phyloP scores from a whole-genome alignment of 1,284 basidiomycete genomes.

The Jaminaea rosea region DNA sequence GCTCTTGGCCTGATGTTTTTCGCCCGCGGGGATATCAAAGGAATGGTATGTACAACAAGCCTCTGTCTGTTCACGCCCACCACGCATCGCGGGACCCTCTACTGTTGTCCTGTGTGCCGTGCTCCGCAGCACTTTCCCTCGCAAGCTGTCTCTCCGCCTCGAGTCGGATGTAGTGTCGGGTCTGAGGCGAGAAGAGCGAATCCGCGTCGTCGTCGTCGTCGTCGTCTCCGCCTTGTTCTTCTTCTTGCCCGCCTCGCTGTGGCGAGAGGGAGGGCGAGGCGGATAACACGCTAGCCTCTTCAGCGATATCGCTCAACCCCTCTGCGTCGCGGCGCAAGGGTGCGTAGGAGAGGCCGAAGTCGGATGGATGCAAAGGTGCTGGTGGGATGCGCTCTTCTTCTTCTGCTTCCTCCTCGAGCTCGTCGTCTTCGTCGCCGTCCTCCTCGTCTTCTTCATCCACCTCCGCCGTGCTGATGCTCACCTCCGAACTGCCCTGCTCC shows the following conservation, averaged over 20 bases:
- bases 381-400: conserved; percentile 5
- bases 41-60: too few species aligned
- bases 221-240: background rate
- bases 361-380: conserved; percentile 14
- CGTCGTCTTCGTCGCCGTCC: background rate
- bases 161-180: background rate
- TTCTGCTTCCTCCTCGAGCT: background rate
- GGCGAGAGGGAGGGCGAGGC: conserved; percentile 1
- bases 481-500: background rate
- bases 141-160: background rate
- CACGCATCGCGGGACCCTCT: too few species aligned
- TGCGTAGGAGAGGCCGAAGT: conserved; percentile 23
- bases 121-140: too few species aligned
- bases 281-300: conserved; percentile 19
- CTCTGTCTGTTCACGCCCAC: too few species aligned
- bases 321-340: conserved; percentile 13
- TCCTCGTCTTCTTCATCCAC: background rate
- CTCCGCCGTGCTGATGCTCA: background rate
- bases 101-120: too few species aligned
- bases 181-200: background rate
- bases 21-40: too few species aligned
- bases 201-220: background rate
- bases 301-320: conserved; percentile 32
- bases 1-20: too few species aligned
- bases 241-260: background rate